Evolutionary conservation across 2,329 filamentous ascomycete genomes (phyloP), one percentile per base, ranked within the genome.

Genomic region (Fusarium albosuccineum): DNA sequence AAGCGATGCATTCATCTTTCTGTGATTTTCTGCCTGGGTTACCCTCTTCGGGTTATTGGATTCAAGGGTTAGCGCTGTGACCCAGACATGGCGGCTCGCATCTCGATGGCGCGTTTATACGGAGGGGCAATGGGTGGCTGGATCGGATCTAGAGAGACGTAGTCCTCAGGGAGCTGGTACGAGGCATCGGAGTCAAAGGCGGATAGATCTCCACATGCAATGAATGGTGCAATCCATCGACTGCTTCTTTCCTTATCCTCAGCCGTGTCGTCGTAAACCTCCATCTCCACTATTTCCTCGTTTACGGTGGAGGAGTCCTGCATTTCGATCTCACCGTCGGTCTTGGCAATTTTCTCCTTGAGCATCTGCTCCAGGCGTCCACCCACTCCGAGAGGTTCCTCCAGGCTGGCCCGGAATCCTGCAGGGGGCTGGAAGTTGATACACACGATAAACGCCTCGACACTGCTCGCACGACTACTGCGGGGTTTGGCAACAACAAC

Each of bases 401-500:
- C 91, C 5, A 96, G 81, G 72, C 90, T 94, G 5, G 92, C 89
- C 45, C 86, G 86, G 80, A 94, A 96, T 1, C 91, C 92, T 13
- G 83, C 80, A 0, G 95, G 94, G 4, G 93, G 94, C 22, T 86
- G 85, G 76, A 98, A 99, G 64, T 94, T 92, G 72, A 97, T 87
- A 77, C 96, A 97, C 14, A 99, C 95, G 46, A 99, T 92, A 72
- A 99, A 99, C 0, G 96, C 95, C 78, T 99, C 96, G 17, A 99
- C 90, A 79, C 94, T 97, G 79, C 95, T 98, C 2, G 95, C 96
- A n/a, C 96, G 87, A 74, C 93, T 97, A 66, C 93, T 97, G 55
- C 96, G 85, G 3, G 96, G 96, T 82, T 99, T 99, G 11, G 96
- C 94, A 14, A 98, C 93, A 22, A 93, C 88, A 41, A 99, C 96